Percentiles rank a stretch among this genome's conserved stretches.
Conservation (phyloP, 2,329 filamentous ascomycete genomes). For the Diaporthe sp. region DNA sequence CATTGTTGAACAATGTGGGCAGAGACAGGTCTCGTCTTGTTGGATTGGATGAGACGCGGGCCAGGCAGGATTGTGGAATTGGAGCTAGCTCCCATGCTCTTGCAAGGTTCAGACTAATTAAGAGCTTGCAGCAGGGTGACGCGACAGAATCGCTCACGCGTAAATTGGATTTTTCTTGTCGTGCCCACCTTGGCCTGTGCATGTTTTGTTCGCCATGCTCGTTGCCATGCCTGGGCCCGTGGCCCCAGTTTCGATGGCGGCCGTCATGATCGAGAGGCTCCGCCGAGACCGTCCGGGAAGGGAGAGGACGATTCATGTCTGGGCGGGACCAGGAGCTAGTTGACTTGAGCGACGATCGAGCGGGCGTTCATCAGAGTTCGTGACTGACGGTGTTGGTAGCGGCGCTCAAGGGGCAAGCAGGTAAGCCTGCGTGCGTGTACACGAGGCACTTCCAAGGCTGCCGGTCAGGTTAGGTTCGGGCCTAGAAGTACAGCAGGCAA, state of each 20-base stretch:
- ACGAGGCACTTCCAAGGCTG: slow-evolving; percentile 12
- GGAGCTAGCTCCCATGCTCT: slow-evolving; percentile 26
- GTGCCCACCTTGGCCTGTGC: slow-evolving; percentile 18
- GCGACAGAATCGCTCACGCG: slow-evolving; percentile 26
- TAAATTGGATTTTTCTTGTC: slow-evolving; percentile 32
- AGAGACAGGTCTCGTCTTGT: slow-evolving; percentile 31
- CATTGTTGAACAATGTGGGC: slow-evolving; percentile 31
- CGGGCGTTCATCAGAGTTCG: slow-evolving; percentile 16
- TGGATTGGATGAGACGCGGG: slow-evolving; percentile 28
- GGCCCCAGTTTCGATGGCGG: slow-evolving; percentile 21
- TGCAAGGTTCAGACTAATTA: slow-evolving; percentile 28
- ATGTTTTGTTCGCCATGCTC: background rate
- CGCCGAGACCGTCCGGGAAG: slow-evolving; percentile 14
- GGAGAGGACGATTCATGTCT: slow-evolving; percentile 21
- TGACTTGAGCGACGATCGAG: slow-evolving; percentile 25
- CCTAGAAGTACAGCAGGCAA: slow-evolving; percentile 12
- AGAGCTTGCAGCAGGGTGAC: slow-evolving; percentile 33
- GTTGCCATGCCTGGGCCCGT: background rate
- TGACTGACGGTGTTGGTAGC: background rate
- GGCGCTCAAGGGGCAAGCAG: slow-evolving; percentile 14
- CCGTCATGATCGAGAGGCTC: slow-evolving; percentile 19
- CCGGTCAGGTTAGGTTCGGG: slow-evolving; percentile 20
- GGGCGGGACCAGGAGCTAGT: slow-evolving; percentile 27
- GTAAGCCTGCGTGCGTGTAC: slow-evolving; percentile 7
- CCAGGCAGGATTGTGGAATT: slow-evolving; percentile 31